Evolutionary conservation across 2,329 filamentous ascomycete species (phyloP).

Genomic region (Pyrenophora teres): DNA sequence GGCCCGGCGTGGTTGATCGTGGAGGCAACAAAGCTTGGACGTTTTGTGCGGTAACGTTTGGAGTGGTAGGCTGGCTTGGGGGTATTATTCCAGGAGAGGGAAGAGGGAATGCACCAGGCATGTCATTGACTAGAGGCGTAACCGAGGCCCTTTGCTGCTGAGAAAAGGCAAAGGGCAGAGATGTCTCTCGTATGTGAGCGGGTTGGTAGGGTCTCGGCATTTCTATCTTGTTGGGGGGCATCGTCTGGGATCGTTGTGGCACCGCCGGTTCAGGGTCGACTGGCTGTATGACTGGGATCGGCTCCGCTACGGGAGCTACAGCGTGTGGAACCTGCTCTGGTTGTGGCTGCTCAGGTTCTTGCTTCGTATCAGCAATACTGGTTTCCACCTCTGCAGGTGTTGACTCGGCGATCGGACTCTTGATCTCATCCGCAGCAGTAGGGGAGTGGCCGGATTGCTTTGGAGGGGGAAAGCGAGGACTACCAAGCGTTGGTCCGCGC

Average conservation of each 20-base stretch:
- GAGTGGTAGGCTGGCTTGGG: constrained; percentile 47
- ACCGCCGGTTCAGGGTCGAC: constrained; percentile 11
- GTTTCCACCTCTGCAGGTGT: constrained; percentile 20
- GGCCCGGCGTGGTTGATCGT: constrained; percentile 16
- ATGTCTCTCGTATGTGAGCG: neutral
- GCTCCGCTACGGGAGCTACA: constrained; percentile 9
- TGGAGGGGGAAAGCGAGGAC: constrained; percentile 37
- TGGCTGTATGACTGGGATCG: constrained; percentile 12
- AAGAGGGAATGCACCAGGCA: constrained; percentile 67
- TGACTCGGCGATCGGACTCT: constrained; percentile 24
- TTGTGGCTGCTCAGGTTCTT: constrained; percentile 9
- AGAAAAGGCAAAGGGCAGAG: constrained; percentile 4
- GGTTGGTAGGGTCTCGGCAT: constrained; percentile 26
- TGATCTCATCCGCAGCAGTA: constrained; percentile 46
- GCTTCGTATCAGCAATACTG: constrained; percentile 13
- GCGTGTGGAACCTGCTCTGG: neutral
- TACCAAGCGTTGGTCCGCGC: constrained; percentile 72
- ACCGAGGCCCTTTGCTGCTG: constrained; percentile 32
- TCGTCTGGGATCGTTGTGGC: constrained; percentile 26
- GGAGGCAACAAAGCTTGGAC: constrained; percentile 29
- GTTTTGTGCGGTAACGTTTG: constrained; percentile 26
- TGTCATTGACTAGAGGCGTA: constrained; percentile 32
- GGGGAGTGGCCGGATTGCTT: constrained; percentile 60
- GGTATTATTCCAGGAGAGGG: constrained; percentile 50
- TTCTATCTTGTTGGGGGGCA: constrained; percentile 32